Percentiles rank a stretch among this genome's conserved stretches.
Evolutionary conservation across 805 yeast genomes (phyloP).

Genomic region (Candida mattraensis): DNA sequence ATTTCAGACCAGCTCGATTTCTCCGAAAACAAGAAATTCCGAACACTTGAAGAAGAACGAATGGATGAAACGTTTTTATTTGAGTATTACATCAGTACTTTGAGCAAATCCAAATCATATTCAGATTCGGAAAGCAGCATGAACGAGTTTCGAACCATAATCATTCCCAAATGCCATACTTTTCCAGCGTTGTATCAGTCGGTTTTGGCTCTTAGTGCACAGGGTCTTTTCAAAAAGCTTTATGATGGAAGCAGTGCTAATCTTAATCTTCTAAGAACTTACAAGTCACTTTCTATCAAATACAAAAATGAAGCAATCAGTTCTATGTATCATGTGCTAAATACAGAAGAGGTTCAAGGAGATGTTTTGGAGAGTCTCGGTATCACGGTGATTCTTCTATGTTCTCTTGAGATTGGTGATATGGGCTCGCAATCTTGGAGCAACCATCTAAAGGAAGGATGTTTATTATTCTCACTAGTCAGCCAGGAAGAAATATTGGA

Average conservation of each 20-base stretch:
- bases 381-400: conserved; percentile 28
- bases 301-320: conserved; percentile 34
- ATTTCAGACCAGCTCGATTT: neutral
- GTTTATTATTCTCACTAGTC: conserved; percentile 25
- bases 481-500: conserved; percentile 5
- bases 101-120: conserved; percentile 27
- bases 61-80: conserved; percentile 15
- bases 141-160: conserved; percentile 27
- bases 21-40: no score
- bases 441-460: conserved; percentile 31
- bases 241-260: conserved; percentile 5
- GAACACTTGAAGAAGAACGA: neutral
- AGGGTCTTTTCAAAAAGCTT: conserved; percentile 23
- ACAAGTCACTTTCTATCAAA: conserved; percentile 14
- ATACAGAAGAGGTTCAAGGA: conserved; percentile 17
- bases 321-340: conserved; percentile 27
- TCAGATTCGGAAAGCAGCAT: conserved; percentile 9
- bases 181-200: conserved; percentile 26
- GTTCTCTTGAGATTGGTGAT: conserved; percentile 34
- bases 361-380: conserved; percentile 29
- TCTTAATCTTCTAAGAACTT: conserved; percentile 3
- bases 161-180: conserved; percentile 26
- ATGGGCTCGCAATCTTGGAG: conserved; percentile 31
- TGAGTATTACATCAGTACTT: conserved; percentile 21
- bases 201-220: conserved; percentile 27